phyloP scores from a whole-genome alignment of 2,329 filamentous ascomycete species.

The Dothideomycetes sp. region DNA sequence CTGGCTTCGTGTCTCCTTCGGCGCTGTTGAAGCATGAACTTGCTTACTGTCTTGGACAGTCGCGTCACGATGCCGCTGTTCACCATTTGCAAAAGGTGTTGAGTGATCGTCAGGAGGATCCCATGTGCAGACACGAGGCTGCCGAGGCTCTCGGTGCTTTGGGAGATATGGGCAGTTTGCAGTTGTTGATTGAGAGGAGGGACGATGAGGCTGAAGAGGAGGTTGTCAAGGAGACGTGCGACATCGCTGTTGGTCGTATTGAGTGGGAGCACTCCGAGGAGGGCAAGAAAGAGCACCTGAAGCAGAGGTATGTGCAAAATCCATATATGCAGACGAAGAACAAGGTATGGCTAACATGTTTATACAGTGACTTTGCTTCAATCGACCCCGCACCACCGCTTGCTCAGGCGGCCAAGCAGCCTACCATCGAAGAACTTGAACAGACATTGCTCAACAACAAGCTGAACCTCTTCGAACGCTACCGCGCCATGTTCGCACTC shows the following conservation, averaged over 20 bases:
- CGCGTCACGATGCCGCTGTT: conserved; percentile 65
- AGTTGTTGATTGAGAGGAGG: conserved; percentile 61
- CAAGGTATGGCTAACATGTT: conserved; percentile 14
- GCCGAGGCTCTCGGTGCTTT: conserved; percentile 89
- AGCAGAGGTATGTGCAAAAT: conserved; percentile 55
- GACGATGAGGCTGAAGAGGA: conserved; percentile 68
- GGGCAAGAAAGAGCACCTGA: conserved; percentile 65
- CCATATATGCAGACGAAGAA: background rate
- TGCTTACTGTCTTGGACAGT: conserved; percentile 93
- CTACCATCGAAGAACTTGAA: conserved; percentile 65
- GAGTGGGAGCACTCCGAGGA: conserved; percentile 79
- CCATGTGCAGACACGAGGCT: conserved; percentile 94
- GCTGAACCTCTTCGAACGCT: conserved; percentile 78
- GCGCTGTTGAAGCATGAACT: conserved; percentile 93
- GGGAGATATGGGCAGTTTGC: conserved; percentile 63
- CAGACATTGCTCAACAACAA: conserved; percentile 68
- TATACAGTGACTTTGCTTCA: conserved; percentile 76
- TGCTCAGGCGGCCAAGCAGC: conserved; percentile 53
- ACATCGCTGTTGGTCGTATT: conserved; percentile 90
- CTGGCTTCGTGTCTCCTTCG: conserved; percentile 73
- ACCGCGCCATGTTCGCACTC: conserved; percentile 95
- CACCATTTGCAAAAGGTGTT: conserved; percentile 65
- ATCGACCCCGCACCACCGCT: conserved; percentile 91
- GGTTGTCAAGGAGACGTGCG: conserved; percentile 88
- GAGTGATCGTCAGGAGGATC: conserved; percentile 70